Percentiles rank a stretch among this genome's conserved stretches.
Conservation (phyloP, 2,329 filamentous ascomycete genomes). For the Colletotrichum sp. region DNA sequence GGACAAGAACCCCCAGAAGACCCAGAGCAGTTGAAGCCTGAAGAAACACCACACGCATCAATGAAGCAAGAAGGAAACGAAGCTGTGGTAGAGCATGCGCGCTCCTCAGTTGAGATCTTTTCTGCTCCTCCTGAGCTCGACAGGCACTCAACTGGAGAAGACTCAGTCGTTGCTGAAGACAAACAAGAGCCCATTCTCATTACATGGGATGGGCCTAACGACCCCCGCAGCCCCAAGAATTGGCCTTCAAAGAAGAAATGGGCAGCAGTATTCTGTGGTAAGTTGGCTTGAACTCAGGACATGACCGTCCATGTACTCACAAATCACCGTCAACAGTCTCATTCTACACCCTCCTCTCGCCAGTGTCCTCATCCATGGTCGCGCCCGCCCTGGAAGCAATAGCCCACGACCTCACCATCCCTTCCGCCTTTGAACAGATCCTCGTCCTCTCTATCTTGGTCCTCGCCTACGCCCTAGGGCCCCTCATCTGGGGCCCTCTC, state of each 20-base stretch:
- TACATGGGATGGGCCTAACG: neutral
- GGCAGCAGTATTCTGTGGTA: neutral
- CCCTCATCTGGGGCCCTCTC: slow-evolving; percentile 53
- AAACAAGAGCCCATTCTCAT: neutral
- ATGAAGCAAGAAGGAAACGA: neutral
- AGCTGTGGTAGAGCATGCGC: neutral
- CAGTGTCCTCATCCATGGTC: neutral
- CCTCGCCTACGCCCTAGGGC: slow-evolving; percentile 55
- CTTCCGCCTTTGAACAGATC: neutral
- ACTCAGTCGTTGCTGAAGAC: neutral
- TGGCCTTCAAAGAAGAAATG: neutral
- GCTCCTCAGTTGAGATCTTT: neutral
- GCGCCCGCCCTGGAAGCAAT: neutral
- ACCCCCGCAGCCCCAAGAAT: neutral
- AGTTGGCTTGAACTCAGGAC: neutral
- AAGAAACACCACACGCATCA: neutral
- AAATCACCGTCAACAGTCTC: neutral
- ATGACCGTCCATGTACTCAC: neutral
- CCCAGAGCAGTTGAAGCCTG: neutral
- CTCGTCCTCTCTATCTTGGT: slow-evolving; percentile 30
- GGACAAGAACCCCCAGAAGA: neutral
- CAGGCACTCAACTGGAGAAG: neutral
- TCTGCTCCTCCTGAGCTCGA: neutral
- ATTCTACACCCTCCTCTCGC: neutral
- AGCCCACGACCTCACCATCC: neutral